Conservation (phyloP, 2,329 filamentous ascomycete genomes). For the Davidsoniella virescens region DNA sequence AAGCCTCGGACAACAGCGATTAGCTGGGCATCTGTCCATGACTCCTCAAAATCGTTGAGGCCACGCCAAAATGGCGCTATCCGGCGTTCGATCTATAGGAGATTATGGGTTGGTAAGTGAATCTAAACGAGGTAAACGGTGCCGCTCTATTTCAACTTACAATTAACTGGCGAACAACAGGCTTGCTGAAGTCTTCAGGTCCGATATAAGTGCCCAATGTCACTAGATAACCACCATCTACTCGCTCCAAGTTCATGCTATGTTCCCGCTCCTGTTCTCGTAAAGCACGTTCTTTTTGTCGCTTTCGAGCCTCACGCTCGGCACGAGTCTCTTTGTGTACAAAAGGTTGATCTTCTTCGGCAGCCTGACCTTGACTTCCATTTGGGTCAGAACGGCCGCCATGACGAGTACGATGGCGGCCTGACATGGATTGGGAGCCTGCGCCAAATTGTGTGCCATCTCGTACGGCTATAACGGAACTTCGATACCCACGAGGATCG, state of each 20-base stretch:
- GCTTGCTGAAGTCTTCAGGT: constrained; percentile 82
- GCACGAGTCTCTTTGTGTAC: constrained; percentile 74
- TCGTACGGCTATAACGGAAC: background rate
- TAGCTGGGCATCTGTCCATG: constrained; percentile 92
- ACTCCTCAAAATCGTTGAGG: constrained; percentile 71
- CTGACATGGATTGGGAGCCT: constrained; percentile 24
- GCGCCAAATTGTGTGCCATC: constrained; percentile 18
- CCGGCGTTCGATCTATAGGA: constrained; percentile 65
- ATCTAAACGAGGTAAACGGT: background rate
- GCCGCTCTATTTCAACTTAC: constrained; percentile 31
- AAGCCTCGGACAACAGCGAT: constrained; percentile 75
- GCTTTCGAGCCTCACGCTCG: constrained; percentile 71
- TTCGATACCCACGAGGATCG: constrained; percentile 11
- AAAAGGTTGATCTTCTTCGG: constrained; percentile 26
- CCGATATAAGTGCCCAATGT: constrained; percentile 90
- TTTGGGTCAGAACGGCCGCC: constrained; percentile 18
- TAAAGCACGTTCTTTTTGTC: constrained; percentile 63
- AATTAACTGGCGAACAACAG: constrained; percentile 75
- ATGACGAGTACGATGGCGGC: constrained; percentile 16
- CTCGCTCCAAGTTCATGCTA: constrained; percentile 79
- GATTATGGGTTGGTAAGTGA: background rate
- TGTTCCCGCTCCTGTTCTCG: constrained; percentile 73
- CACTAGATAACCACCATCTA: constrained; percentile 88
- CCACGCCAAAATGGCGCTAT: constrained; percentile 93
- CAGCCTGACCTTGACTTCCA: background rate